Evolutionary conservation across 108 stramenopile genomes (phyloP), one percentile per base, ranked within the genome.

Genomic region (Cyclotella distinguenda): DNA sequence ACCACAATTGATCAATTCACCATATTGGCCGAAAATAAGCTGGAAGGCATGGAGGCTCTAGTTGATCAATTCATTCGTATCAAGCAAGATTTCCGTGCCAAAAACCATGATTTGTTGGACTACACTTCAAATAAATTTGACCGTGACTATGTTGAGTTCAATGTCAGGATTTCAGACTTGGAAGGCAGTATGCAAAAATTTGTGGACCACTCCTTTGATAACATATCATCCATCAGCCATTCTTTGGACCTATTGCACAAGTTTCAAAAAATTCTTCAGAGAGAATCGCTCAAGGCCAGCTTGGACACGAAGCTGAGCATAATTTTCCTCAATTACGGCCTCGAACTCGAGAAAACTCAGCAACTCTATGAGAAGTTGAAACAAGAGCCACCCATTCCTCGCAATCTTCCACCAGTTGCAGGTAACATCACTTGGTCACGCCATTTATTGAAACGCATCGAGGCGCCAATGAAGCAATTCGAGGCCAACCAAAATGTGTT

Each of bases 71-170:
- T 95, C 35, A 72, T 88, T 43, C 46, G 74, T 19, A 88, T 94
- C 55, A 83, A 93, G 42, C 49, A 72, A 22, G 94, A 87, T 22
- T 93, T 95, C 46, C 84, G 85, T 26, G 48, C 55, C 18, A 90
- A 86, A 79, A 74, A 82, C 16, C 89, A 95, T 73, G 91, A 94
- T 60, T 74, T 95, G 35, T 80, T 95, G 1, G 93, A 90, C 60
- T 92, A 89, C 60, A 87, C 88, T 60, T 89, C 91, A 79, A 95
- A 91, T 77, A 85, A 81, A 42, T 91, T 88, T 55, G 90, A 91
- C 42, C 72, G 93, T 33, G 95, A 94, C 72, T 95, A 88, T 65
- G 89, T 95, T 30, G 95, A 95, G 72, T 95, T 95, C 77, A 94
- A 94, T 60, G 90, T 89, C 33, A 61, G 78, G 23, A 89, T 95